These are phyloP conservation scores for Hanseniaspora jakobsenii DNA, from an alignment of 805 yeast genomes.

Conservation along the genomic window DNA sequence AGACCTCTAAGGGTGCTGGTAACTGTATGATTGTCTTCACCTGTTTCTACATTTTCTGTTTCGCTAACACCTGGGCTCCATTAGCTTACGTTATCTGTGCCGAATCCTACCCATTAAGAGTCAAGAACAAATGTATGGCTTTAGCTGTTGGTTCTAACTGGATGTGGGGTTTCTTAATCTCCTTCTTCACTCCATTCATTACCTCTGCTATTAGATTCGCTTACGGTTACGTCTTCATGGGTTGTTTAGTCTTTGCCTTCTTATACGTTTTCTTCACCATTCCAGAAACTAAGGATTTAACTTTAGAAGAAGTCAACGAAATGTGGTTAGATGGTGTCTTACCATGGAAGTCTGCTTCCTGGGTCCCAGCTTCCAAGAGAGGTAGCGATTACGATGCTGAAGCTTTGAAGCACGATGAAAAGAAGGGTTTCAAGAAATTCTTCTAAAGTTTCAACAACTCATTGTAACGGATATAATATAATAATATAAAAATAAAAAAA, in stretches of 20 bases:
- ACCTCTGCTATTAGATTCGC: slow-evolving; percentile 54
- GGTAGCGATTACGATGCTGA: slow-evolving; percentile 24
- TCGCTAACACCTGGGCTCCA: slow-evolving; percentile 65
- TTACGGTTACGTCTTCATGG: slow-evolving; percentile 56
- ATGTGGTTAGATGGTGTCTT: slow-evolving; percentile 36
- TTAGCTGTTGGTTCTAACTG: slow-evolving; percentile 52
- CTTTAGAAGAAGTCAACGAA: slow-evolving; percentile 72
- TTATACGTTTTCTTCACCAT: slow-evolving; percentile 63
- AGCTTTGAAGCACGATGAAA: slow-evolving; percentile 24
- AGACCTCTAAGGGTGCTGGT: slow-evolving; percentile 24
- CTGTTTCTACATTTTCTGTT: slow-evolving; percentile 47
- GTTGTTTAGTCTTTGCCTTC: slow-evolving; percentile 46
- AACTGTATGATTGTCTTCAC: slow-evolving; percentile 31
- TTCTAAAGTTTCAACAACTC: slow-evolving; percentile 4
- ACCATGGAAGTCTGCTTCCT: slow-evolving; percentile 39
- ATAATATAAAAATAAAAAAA: neutral
- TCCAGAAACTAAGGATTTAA: slow-evolving; percentile 69
- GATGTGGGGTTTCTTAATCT: slow-evolving; percentile 52
- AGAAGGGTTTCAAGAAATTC: slow-evolving; percentile 25
- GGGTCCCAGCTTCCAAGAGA: slow-evolving; percentile 40
- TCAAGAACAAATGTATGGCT: slow-evolving; percentile 43
- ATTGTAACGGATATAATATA: neutral
- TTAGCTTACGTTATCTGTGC: slow-evolving; percentile 48
- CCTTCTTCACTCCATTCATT: slow-evolving; percentile 66
- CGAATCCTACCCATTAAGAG: slow-evolving; percentile 58